Conservation (phyloP, 768 basidiomycete genomes). For the Panaeolus cyanescens region DNA sequence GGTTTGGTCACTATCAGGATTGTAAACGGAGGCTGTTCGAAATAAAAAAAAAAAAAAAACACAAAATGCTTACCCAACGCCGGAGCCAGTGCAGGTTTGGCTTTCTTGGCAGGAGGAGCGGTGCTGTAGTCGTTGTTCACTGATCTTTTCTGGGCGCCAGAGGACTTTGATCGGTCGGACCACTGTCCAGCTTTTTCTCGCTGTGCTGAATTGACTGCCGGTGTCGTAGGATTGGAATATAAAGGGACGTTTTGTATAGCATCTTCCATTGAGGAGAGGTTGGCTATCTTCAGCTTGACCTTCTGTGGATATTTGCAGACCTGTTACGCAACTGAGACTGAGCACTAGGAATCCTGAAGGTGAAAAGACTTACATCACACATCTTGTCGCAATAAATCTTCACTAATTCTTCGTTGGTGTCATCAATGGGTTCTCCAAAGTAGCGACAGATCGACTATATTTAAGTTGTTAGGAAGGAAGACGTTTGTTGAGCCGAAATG, state of each 20-base stretch:
- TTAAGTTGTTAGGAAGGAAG: not conserved
- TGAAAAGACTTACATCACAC: conserved; percentile 67
- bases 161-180: not conserved
- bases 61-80: conserved; percentile 29
- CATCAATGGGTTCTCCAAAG: conserved; percentile 72
- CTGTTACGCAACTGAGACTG: conserved; percentile 41
- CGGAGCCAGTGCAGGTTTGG: conserved; percentile 30
- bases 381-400: conserved; percentile 67
- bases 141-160: conserved; percentile 17
- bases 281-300: conserved; percentile 46
- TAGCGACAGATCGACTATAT: conserved; percentile 73
- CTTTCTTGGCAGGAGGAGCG: conserved; percentile 28
- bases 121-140: conserved; percentile 6
- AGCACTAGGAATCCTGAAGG: not conserved
- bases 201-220: not conserved
- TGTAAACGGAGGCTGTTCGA: not conserved
- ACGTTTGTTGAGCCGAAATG: not conserved
- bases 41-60: not conserved
- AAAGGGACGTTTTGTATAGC: conserved; percentile 23
- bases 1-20: conserved; percentile 43
- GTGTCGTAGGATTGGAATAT: conserved; percentile 4
- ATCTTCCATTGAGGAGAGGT: conserved; percentile 45
- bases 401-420: conserved; percentile 40
- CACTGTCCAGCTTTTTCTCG: not conserved
- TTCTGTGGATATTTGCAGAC: conserved; percentile 81